A percentile compares a stretch with the other conserved stretches of the same genome.
Conservation (phyloP, 1,139 yeast genomes). For the Casaregolazyma lundiana region DNA sequence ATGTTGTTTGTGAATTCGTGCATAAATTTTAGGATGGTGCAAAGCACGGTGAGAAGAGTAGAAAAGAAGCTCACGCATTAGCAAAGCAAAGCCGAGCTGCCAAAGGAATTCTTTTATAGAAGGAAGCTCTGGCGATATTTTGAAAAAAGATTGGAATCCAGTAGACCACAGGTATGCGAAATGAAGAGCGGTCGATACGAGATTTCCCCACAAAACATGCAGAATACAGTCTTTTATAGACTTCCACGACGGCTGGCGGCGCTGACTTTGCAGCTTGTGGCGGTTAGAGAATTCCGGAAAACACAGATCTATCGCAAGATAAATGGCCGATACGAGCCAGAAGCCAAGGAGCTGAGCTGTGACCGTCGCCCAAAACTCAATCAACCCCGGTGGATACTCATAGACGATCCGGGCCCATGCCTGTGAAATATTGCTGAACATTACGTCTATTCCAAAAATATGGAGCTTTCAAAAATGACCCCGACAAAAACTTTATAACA, state of each 20-base stretch:
- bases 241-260: slow-evolving; percentile 18
- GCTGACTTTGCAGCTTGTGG: slow-evolving; percentile 22
- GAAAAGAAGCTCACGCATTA: slow-evolving; percentile 21
- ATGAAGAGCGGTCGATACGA: slow-evolving; percentile 14
- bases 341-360: slow-evolving; percentile 17
- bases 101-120: slow-evolving; percentile 12
- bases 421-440: too few relatives aligned
- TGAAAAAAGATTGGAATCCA: slow-evolving; percentile 5
- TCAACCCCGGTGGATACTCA: too few relatives aligned
- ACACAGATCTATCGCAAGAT: slow-evolving; percentile 10
- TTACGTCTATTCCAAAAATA: too few relatives aligned
- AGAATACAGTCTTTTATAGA: slow-evolving; percentile 19
- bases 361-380: too few relatives aligned
- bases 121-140: slow-evolving; percentile 15
- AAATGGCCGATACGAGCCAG: slow-evolving; percentile 19
- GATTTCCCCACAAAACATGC: slow-evolving; percentile 16
- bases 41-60: slow-evolving; percentile 22
- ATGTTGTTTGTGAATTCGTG: slow-evolving; percentile 22
- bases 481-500: too few relatives aligned
- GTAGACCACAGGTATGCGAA: slow-evolving; percentile 8
- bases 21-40: slow-evolving; percentile 18
- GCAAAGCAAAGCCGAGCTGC: slow-evolving; percentile 13
- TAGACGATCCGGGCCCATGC: too few relatives aligned
- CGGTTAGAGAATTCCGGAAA: slow-evolving; percentile 12
- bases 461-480: too few relatives aligned